Conservation (phyloP, 176 grass and related monocot genomes). For the Canna indica region DNA sequence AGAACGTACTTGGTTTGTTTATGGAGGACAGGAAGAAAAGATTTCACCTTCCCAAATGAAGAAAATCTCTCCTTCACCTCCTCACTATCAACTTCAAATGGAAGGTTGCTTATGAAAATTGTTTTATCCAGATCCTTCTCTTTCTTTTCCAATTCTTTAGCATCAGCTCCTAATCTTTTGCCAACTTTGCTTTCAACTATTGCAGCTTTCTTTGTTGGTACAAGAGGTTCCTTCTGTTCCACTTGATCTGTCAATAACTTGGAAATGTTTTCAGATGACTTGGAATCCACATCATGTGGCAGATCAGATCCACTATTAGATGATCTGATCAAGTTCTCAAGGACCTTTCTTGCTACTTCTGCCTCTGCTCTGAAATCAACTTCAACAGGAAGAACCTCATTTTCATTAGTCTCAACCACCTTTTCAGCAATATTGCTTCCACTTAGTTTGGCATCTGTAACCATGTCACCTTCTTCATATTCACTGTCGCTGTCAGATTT, state of each 20-base stretch:
- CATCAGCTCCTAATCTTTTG: slow-evolving; percentile 14
- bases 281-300: slow-evolving; percentile 17
- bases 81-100: slow-evolving; percentile 65
- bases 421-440: not conserved
- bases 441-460: slow-evolving; percentile 19
- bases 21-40: slow-evolving; percentile 81
- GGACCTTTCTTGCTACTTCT: slow-evolving; percentile 68
- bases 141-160: slow-evolving; percentile 3
- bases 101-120: slow-evolving; percentile 93
- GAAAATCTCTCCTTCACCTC: slow-evolving; percentile 71
- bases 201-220: slow-evolving; percentile 20
- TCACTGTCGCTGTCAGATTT: slow-evolving; percentile 27
- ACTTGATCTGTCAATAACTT: slow-evolving; percentile 13
- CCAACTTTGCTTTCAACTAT: slow-evolving; percentile 14
- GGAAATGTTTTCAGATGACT: slow-evolving; percentile 29
- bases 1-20: slow-evolving; percentile 86
- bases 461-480: slow-evolving; percentile 33
- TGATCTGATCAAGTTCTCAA: slow-evolving; percentile 77
- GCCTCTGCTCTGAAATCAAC: slow-evolving; percentile 59
- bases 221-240: slow-evolving; percentile 33
- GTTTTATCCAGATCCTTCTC: slow-evolving; percentile 58
- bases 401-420: slow-evolving; percentile 2
- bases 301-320: slow-evolving; percentile 38
- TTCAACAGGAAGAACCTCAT: slow-evolving; percentile 26
- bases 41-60: slow-evolving; percentile 75